Percentiles rank a stretch among this genome's conserved stretches.
phyloP scores from a whole-genome alignment of 495 filamentous ascomycete genomes.

The Neurospora sp. region DNA sequence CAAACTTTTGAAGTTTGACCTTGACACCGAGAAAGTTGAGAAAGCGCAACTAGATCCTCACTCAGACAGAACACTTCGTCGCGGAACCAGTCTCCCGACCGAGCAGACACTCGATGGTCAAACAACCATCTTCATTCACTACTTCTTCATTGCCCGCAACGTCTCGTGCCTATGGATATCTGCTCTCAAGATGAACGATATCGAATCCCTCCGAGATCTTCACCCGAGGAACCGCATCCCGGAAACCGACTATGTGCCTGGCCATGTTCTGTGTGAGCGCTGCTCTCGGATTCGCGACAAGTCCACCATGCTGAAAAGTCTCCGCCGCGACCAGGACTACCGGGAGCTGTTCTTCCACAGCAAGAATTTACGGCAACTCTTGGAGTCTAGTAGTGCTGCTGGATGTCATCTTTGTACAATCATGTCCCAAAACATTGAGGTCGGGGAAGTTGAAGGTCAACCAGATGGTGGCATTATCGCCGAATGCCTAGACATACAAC shows the following conservation, averaged over 20 bases:
- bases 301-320: not conserved
- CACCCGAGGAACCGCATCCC: not conserved
- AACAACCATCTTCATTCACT: not conserved
- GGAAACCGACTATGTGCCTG: not conserved
- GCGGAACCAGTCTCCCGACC: no score
- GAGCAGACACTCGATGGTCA: no score
- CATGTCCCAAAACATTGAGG: not conserved
- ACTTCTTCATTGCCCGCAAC: no score
- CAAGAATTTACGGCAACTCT: not conserved
- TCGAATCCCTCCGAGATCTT: not conserved
- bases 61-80: no score
- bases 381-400: not conserved
- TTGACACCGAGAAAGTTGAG: no score
- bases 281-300: not conserved
- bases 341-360: not conserved
- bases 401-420: not conserved
- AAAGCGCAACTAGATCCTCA: no score
- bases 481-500: no score
- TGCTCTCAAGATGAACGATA: not conserved
- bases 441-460: not conserved
- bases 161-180: not conserved
- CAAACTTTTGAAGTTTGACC: no score
- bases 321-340: not conserved
- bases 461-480: not conserved
- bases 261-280: not conserved